Conservation (phyloP, 768 basidiomycete genomes). For the Panellus pusillus region DNA sequence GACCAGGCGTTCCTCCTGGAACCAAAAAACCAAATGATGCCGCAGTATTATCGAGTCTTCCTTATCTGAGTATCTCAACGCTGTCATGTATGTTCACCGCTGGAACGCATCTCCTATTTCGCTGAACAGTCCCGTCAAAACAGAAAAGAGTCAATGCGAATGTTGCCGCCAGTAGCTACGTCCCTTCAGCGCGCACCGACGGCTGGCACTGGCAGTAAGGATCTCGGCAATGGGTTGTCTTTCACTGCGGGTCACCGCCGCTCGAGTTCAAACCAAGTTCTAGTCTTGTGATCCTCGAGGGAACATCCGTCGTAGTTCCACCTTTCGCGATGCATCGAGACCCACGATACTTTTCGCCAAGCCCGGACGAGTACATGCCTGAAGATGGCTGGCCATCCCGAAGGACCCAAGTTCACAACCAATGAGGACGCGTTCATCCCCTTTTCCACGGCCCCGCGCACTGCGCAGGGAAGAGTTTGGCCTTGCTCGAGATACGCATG, state of each 20-base stretch:
- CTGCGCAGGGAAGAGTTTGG: slow-evolving; percentile 46
- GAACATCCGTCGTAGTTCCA: slow-evolving; percentile 40
- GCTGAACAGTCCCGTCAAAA: background rate
- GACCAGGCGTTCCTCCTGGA: slow-evolving; percentile 26
- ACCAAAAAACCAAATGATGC: slow-evolving; percentile 3
- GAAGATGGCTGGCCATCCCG: slow-evolving; percentile 40
- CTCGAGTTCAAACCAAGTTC: background rate
- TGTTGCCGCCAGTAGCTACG: background rate
- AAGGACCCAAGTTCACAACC: slow-evolving; percentile 26
- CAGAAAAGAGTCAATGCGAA: slow-evolving; percentile 11
- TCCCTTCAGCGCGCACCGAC: slow-evolving; percentile 10
- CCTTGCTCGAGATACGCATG: slow-evolving; percentile 42
- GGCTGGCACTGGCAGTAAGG: slow-evolving; percentile 4
- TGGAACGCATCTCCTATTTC: background rate
- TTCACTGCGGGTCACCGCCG: too few relatives aligned
- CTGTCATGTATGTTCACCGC: slow-evolving; percentile 30
- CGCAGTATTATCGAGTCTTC: slow-evolving; percentile 25
- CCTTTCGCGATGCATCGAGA: slow-evolving; percentile 45
- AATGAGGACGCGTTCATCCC: slow-evolving; percentile 44
- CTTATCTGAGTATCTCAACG: slow-evolving; percentile 37
- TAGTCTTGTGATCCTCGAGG: slow-evolving; percentile 35
- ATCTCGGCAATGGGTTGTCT: slow-evolving; percentile 1
- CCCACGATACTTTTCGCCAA: slow-evolving; percentile 43
- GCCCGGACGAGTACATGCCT: slow-evolving; percentile 27
- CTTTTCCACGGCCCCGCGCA: slow-evolving; percentile 46